Base-by-base conservation (phyloP, 1,284 basidiomycete species). In the Heterobasidion irregulare region DNA sequence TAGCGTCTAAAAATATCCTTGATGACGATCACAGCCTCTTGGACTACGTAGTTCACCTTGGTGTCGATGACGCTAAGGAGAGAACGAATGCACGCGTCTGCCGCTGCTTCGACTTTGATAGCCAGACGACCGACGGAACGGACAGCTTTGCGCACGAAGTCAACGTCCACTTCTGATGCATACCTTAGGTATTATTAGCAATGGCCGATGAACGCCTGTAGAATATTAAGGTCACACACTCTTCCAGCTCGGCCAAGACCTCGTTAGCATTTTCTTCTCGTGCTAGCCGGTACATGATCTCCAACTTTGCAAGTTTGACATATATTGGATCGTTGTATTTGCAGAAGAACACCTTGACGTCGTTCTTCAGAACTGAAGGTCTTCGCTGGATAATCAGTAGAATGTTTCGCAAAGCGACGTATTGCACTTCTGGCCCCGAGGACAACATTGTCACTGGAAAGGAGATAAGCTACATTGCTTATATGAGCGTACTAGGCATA, bases 291-390 rank as follows among this genome's bases (percentile, higher is more conserved):
- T 98, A 97, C 87, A 99, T 98, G 65, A 99, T 98, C 69, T 99
- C 97, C 56, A 99, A 78, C 68, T 99, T 99, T 53, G 95, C 95
- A 41, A 99, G 81, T 70, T 99, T 99, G 71, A 99, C 94, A 70
- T 99, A 99, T 60, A 97, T 94, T 2, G 97, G 97, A 67, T 99
- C 97, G 67, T 98, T 99, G 73, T 99, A 99, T 72, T 98, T 99
- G 86, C 95, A 98, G 74, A 99, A 99, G 74, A 99, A 99, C 18
- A 98, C 94, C 61, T 94, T 92, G 69, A 99, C 95, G 66, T 99
- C 96, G 70, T 98, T 97, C 70, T 93, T 90, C 52, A 99, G 76
- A 13, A 99, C 92, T 44, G 87, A 74, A 8, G 96, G 94, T 52
- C 97, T 81, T 56, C 97, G 83, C 71, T 99, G 97, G 58, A 99